These are phyloP conservation scores for Sorghum bicolor DNA, from an alignment of 176 grass and related monocot species.

Conservation along the genomic window Sorghum_bicolor_NCBIv3 NC_012872.2:69601501-69602000, in stretches of 20 bases:
- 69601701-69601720: neutral
- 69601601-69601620: neutral
- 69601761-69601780: neutral
- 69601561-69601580: conserved; percentile 73
- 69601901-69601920: neutral
- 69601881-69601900: neutral
- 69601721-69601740: neutral
- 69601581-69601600: conserved; percentile 2
- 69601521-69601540: conserved; percentile 88
- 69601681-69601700: neutral
- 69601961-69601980: neutral
- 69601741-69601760: neutral
- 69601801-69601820: neutral
- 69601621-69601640: neutral
- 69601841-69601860: neutral
- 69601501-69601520: conserved; percentile 88
- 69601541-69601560: conserved; percentile 83
- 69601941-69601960: neutral
- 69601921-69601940: neutral
- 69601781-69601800: neutral
- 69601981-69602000: neutral
- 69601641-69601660: neutral
- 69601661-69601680: neutral
- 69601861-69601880: neutral
- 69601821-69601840: neutral